Evolutionary conservation across 345 rosid genomes (phyloP), one percentile per base, ranked within the genome.

Genomic region (Geranium brycei): DNA sequence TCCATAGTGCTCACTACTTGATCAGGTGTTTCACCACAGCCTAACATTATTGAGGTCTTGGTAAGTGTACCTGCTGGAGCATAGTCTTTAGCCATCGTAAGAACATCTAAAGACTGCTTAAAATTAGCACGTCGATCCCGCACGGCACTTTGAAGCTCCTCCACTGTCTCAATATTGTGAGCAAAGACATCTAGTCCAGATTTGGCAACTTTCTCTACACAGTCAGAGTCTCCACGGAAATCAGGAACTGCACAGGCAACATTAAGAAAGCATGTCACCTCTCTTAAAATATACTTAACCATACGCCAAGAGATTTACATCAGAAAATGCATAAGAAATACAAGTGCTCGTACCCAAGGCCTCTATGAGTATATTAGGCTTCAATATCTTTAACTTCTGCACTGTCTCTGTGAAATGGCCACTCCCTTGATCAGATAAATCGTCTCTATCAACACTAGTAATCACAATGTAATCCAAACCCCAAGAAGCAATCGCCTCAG

Each of bases 21-120:
- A 56, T 82, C 95, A 65, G 97, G 96, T n/a, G 96, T 91, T 76
- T 95, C 97, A 19, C 97, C 99, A 69, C 99, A 95, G 55, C 99
- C 97, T 61, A 95, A 75, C 99, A 95, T 95, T 68, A 95, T 71
- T 0, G 99, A 95, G 31, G 97, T 91, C 83, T 95, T 95, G 41
- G 97, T 87, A 30, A 91, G 84, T 23, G 96, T 95, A 32, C 97
- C 93, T 1, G 83, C 73, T 62, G 97, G 88, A 17, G 93, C 87
- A 66, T 68, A 68, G 55, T 81, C 81, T 72, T 88, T 91, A 62
- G 97, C 97, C 89, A 79, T 85, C 82, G 75, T 78, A 51, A 95
- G 85, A 77, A 95, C 97, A 66, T 91, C 87, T 38, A 95, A 69
- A 30, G 99, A 95, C 78, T 95, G 97, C 80, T 84, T 87, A 65